Evolutionary conservation across 2,329 filamentous ascomycete genomes (phyloP), one percentile per base, ranked within the genome.

Genomic region (Teratosphaeria viscida): DNA sequence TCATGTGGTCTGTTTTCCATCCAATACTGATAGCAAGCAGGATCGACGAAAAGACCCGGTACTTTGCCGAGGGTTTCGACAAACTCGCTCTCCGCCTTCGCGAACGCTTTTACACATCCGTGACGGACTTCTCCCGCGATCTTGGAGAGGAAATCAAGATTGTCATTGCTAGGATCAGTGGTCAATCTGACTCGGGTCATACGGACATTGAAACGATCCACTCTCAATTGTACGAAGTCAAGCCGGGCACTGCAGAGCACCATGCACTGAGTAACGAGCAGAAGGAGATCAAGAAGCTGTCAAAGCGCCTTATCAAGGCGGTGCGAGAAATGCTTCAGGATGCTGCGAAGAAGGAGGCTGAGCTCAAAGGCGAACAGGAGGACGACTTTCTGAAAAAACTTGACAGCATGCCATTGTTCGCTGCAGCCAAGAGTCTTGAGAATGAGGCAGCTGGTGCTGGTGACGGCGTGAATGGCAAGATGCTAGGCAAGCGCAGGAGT

Each of bases 281-380:
- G 61, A 88, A 89, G 60, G 89, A 95, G 66, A 85, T 88, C 62
- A 88, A 89, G 68, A 88, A 87, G 66, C 78, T 95, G n/a, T 90
- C 89, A 27, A 96, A 95, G 74, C 85, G 91, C 29, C 95, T 96
- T 62, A 82, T 95, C 65, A 95, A 90, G 72, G 84, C 86, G 0
- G 82, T 95, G 35, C 89, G 95, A 71, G 85, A 88, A 14, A 81
- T 85, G 53, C 78, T 96, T 2, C 88, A 96, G 71, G 81, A 83
- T 58, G 90, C 90, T 0, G 76, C 91, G 54, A 82, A 82, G 57
- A 89, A 89, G 58, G 92, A 97, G 72, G 86, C 89, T n/a, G 89
- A 94, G 61, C 80, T 95, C 52, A 85, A 82, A 56, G 82, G 85
- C 57, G 87, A 85, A 67, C 79, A 88, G 0, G 83, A 85, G 54